Conservation (phyloP, 495 filamentous ascomycete species). For the Amniculicola lignicola region DNA sequence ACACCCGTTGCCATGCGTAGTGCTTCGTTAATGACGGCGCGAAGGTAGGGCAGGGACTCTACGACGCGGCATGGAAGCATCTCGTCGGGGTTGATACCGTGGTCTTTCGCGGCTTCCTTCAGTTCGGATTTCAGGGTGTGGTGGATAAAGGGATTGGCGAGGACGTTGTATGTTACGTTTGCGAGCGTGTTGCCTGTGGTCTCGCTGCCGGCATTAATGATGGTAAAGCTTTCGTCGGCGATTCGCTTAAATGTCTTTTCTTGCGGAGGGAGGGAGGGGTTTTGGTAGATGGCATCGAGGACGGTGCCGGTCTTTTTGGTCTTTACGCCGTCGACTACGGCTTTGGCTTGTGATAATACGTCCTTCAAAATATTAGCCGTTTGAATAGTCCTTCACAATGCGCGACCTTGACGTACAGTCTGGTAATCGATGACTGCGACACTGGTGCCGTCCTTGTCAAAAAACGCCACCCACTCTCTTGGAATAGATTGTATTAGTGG, state of each 20-base stretch:
- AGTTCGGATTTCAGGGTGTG: constrained; percentile 2
- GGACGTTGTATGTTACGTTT: constrained; percentile 5
- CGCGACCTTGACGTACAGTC: neutral
- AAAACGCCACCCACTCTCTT: neutral
- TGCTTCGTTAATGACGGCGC: constrained; percentile 5
- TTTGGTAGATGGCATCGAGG: constrained; percentile 3
- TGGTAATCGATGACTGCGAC: neutral
- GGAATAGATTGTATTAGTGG: neutral
- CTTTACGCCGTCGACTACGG: neutral
- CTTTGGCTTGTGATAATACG: no score
- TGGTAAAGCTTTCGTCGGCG: neutral
- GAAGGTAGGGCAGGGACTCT: constrained; percentile 6
- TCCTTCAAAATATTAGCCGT: no score
- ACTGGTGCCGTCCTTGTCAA: neutral
- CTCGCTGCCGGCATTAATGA: constrained; percentile 9
- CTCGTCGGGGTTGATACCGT: neutral
- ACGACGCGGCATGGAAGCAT: neutral
- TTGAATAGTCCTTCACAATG: no score
- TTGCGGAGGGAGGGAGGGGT: neutral
- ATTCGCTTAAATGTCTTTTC: constrained; percentile 5
- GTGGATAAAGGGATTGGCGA: neutral
- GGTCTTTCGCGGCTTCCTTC: neutral
- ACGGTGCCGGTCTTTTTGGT: neutral
- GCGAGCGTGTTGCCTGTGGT: constrained; percentile 3
- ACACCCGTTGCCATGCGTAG: constrained; percentile 44